Percentiles rank a stretch among this genome's conserved stretches.
Evolutionary conservation across 257 asterid species (phyloP).

Genomic region (Solanum medicagineum): DNA sequence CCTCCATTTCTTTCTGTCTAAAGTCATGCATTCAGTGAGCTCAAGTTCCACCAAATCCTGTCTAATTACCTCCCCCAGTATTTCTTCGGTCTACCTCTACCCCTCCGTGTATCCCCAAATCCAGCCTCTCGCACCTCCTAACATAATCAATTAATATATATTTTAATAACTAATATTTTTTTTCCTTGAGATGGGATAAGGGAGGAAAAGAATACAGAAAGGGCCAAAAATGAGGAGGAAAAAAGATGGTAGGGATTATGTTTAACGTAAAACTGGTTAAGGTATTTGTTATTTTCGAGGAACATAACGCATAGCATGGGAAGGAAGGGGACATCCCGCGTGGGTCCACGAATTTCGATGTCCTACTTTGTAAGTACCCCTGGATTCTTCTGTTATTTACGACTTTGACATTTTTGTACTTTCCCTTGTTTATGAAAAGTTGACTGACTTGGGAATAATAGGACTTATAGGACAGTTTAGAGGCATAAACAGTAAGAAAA

Average conservation of each 20-base stretch:
- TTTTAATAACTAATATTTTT: too few species aligned
- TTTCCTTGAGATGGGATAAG: background rate
- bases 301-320: constrained; percentile 18
- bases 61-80: too few species aligned
- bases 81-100: too few species aligned
- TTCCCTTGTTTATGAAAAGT: too few species aligned
- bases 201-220: background rate
- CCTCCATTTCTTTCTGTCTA: too few species aligned
- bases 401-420: background rate
- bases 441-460: background rate
- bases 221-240: background rate
- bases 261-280: constrained; percentile 1
- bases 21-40: too few species aligned
- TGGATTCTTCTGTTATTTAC: background rate
- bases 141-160: background rate
- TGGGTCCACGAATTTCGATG: constrained; percentile 39
- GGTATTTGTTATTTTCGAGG: constrained; percentile 28
- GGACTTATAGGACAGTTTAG: too few species aligned
- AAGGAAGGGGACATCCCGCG: constrained; percentile 10
- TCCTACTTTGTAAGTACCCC: background rate
- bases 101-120: too few species aligned
- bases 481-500: too few species aligned
- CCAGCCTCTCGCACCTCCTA: too few species aligned
- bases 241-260: constrained; percentile 8
- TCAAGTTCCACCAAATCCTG: too few species aligned